These are phyloP conservation scores for Apiospora saccharicola DNA, from an alignment of 2,329 filamentous ascomycete species.

Conservation along the genomic window DNA sequence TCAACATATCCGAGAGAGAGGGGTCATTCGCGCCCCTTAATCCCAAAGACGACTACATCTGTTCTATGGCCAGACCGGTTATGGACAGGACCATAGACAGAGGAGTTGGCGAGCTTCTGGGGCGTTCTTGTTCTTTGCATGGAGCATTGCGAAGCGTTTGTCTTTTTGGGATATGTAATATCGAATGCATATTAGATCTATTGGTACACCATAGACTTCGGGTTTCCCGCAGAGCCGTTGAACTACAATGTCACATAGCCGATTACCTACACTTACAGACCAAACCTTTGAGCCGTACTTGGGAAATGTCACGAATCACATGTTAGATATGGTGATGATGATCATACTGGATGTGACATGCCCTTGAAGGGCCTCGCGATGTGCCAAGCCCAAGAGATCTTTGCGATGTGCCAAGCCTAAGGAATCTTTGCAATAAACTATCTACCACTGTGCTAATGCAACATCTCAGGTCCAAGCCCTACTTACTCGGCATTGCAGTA, in stretches of 20 bases:
- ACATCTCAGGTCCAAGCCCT: background rate
- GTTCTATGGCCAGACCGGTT: background rate
- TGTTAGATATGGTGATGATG: background rate
- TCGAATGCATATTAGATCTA: slow-evolving; percentile 3
- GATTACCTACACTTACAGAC: background rate
- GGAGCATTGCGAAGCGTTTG: slow-evolving; percentile 16
- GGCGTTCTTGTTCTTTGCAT: background rate
- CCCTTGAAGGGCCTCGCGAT: background rate
- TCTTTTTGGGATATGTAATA: background rate
- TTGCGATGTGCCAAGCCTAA: background rate
- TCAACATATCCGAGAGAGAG: background rate
- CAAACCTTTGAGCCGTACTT: background rate
- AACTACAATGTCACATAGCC: background rate
- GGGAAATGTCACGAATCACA: background rate
- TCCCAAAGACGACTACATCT: background rate
- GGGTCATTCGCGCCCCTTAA: background rate
- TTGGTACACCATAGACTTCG: background rate
- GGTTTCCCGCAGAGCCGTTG: background rate
- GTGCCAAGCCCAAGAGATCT: background rate
- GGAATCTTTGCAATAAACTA: background rate
- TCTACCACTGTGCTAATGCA: background rate
- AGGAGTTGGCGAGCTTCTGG: background rate
- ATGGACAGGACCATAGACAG: background rate
- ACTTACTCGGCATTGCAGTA: slow-evolving; percentile 12
- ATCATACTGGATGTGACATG: background rate